Conservation (phyloP, 2,329 filamentous ascomycete genomes). For the Botrytis fragariae region DNA sequence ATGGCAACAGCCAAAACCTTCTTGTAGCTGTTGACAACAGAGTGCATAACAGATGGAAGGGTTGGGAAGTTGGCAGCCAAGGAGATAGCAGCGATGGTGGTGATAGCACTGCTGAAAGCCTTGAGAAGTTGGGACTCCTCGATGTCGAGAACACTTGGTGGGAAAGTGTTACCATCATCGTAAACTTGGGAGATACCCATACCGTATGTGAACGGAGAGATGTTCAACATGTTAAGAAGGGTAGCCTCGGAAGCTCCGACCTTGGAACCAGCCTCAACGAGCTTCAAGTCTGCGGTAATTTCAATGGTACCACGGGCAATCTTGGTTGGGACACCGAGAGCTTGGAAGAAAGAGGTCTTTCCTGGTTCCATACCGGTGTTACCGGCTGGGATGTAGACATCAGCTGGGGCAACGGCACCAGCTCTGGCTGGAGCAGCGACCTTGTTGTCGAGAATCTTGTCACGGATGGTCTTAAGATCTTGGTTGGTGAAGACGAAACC, state of each 20-base stretch:
- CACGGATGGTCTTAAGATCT: conserved; percentile 88
- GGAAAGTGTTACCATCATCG: conserved; percentile 94
- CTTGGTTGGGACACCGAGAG: conserved; percentile 99
- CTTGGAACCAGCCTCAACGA: conserved; percentile 88
- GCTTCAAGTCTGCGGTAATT: conserved; percentile 97
- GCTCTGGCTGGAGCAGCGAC: conserved; percentile 97
- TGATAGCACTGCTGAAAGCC: conserved; percentile 76
- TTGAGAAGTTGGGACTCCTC: conserved; percentile 90
- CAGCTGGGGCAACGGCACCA: conserved; percentile 88
- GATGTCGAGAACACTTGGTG: conserved; percentile 82
- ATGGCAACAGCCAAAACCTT: conserved; percentile 87
- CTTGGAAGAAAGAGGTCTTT: conserved; percentile 99
- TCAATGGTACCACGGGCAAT: conserved; percentile 99
- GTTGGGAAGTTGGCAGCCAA: conserved; percentile 94
- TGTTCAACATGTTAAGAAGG: conserved; percentile 99
- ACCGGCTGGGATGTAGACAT: conserved; percentile 94
- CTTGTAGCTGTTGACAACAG: conserved; percentile 97
- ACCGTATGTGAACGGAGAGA: conserved; percentile 99
- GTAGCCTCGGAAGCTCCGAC: conserved; percentile 99
- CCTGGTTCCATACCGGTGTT: conserved; percentile 99
- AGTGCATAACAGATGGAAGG: conserved; percentile 94
- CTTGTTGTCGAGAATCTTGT: conserved; percentile 95
- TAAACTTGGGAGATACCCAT: conserved; percentile 97
- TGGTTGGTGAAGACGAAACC: conserved; percentile 99
- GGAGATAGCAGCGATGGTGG: conserved; percentile 85